These are phyloP conservation scores for Daldinia grandis DNA, from an alignment of 495 filamentous ascomycete species.

Conservation along the genomic window DNA sequence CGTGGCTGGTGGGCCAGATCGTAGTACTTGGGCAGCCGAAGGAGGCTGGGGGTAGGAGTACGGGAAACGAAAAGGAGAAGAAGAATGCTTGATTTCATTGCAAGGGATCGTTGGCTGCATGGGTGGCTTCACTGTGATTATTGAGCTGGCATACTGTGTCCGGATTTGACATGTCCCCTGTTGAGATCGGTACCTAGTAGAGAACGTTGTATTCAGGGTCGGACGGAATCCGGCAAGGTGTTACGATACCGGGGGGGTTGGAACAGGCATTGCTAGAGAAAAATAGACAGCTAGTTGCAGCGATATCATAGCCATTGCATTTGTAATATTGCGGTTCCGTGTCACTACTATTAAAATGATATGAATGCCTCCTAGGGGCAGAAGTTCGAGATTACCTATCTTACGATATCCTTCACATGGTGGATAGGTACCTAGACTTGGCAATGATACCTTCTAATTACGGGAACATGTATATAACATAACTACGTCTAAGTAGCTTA, in stretches of 20 bases:
- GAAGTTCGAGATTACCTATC: too few species aligned
- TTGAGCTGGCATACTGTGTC: neutral
- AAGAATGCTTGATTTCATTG: slow-evolving; percentile 44
- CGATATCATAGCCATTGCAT: neutral
- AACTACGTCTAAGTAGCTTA: neutral
- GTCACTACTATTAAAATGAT: neutral
- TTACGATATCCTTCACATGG: too few species aligned
- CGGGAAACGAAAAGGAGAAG: slow-evolving; percentile 25
- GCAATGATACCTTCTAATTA: neutral
- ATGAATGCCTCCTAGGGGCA: neutral
- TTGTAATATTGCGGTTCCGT: neutral
- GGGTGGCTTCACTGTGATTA: neutral
- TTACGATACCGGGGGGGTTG: neutral
- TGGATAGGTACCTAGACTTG: neutral
- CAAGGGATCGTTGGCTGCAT: neutral
- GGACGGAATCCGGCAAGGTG: neutral
- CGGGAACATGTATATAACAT: neutral
- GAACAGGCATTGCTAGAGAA: neutral
- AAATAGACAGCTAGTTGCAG: neutral
- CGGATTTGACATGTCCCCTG: neutral
- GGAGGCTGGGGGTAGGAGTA: neutral
- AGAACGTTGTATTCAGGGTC: neutral
- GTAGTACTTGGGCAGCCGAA: slow-evolving; percentile 50
- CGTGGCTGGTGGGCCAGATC: slow-evolving; percentile 75
- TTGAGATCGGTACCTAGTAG: neutral